Evolutionary conservation across 2,329 filamentous ascomycete species (phyloP), one percentile per base, ranked within the genome.

Genomic region (Simplicillium aogashimaense): DNA sequence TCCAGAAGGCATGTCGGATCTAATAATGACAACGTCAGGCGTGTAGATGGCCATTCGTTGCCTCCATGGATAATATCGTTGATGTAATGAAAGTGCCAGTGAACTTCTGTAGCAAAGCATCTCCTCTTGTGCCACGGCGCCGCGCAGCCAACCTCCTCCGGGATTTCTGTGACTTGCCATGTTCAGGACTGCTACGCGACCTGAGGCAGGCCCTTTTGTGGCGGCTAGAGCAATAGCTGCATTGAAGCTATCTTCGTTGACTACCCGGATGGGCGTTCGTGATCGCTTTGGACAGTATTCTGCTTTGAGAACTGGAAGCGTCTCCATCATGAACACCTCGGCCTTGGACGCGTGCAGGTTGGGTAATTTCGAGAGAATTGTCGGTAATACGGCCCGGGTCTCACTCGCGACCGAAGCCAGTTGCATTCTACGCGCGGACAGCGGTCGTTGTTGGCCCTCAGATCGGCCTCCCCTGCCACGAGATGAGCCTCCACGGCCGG

Each of bases 81-180:
- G 47, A 42, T 66, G 58, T 1, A 78, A 59, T 15, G 69, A 70
- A 25, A 66, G 51, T 20, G 57, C 67, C 7, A 79, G 66, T 1
- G 73, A 72, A 35, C 69, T 76, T 34, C 80, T 72, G 53, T 78
- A 80, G 59, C 78, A 85, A 7, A 86, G 65, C 3, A 74, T 70
- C 61, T 86, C 81, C 59, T 86, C 81, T 55, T 86, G 81, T 0
- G 81, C 80, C 25, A 73, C 57, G 40, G 76, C 66, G 29, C 81
- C 81, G 30, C 66, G 67, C 4, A 69, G 53, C 70, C 78, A 85
- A 14, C 78, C 78, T 15, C 81, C 81, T n/a, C 80, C 81, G 0
- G 74, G 67, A 12, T 51, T 56, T 3, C 56, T 49, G 36, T 73
- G 66, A 38, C 75, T 82, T 13, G 80, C 80, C 61, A 83, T 76